phyloP scores from a whole-genome alignment of 768 basidiomycete genomes.

The Leucosporidium creatinivorum region DNA sequence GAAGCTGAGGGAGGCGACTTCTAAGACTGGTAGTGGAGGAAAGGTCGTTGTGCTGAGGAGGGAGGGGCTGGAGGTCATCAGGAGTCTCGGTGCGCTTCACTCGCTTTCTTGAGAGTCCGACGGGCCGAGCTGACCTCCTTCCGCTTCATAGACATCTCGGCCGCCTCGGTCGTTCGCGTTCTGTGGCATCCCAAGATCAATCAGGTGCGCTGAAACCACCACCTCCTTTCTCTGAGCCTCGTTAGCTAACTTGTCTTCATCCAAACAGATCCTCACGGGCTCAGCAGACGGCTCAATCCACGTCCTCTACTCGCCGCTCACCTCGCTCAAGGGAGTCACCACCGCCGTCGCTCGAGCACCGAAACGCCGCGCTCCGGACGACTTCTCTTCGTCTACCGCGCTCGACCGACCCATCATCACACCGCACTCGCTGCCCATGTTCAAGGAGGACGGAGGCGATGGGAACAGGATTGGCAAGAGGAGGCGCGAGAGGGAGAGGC shows the following conservation, averaged over 20 bases:
- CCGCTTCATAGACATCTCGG: constrained; percentile 35
- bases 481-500: constrained; percentile 77
- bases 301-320: constrained; percentile 84
- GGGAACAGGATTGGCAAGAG: constrained; percentile 59
- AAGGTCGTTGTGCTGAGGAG: constrained; percentile 27
- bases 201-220: constrained; percentile 56
- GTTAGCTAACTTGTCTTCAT: neutral
- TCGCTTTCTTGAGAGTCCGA: too few species aligned
- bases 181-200: constrained; percentile 97
- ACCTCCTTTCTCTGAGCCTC: constrained; percentile 4
- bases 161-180: constrained; percentile 66
- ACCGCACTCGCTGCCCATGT: constrained; percentile 87
- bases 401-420: constrained; percentile 82
- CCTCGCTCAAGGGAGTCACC: constrained; percentile 87
- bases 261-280: constrained; percentile 70
- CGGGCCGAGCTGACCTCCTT: neutral
- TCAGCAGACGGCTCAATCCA: constrained; percentile 79
- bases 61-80: constrained; percentile 45
- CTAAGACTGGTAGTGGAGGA: constrained; percentile 35
- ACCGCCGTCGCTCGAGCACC: constrained; percentile 76
- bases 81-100: constrained; percentile 2
- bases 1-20: constrained; percentile 60
- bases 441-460: constrained; percentile 59
- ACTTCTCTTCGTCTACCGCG: constrained; percentile 1
- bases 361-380: constrained; percentile 44